phyloP scores from a whole-genome alignment of 805 yeast species.

The Kodamaea restingae region DNA sequence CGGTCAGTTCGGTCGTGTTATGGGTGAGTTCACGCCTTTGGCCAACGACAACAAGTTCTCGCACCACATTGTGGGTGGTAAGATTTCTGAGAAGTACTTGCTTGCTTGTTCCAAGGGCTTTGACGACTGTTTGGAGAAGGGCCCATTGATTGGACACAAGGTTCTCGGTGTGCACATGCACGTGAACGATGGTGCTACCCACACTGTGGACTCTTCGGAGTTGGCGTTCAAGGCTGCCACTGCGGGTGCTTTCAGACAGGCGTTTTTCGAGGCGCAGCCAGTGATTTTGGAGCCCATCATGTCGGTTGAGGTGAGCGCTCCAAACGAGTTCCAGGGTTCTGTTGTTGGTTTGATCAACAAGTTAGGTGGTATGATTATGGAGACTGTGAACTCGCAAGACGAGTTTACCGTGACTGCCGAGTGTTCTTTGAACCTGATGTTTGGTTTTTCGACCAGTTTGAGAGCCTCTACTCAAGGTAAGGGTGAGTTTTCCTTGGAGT shows the following conservation, averaged over 20 bases:
- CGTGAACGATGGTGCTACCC: slow-evolving; percentile 95
- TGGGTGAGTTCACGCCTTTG: slow-evolving; percentile 69
- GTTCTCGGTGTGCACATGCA: slow-evolving; percentile 92
- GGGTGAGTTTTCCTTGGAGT: slow-evolving; percentile 95
- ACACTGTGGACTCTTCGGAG: slow-evolving; percentile 95
- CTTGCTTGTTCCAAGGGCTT: slow-evolving; percentile 94
- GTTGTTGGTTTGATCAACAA: slow-evolving; percentile 91
- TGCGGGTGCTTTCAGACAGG: slow-evolving; percentile 85
- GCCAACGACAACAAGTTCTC: slow-evolving; percentile 72
- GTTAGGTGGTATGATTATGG: slow-evolving; percentile 85
- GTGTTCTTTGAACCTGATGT: slow-evolving; percentile 93
- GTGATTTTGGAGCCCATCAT: slow-evolving; percentile 94
- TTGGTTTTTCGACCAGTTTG: slow-evolving; percentile 91
- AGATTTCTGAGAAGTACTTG: slow-evolving; percentile 90
- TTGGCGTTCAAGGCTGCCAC: slow-evolving; percentile 93
- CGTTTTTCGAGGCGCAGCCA: slow-evolving; percentile 79
- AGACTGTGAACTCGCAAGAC: slow-evolving; percentile 90
- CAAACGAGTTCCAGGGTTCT: slow-evolving; percentile 92
- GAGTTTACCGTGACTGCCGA: slow-evolving; percentile 93
- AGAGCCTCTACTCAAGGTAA: slow-evolving; percentile 98
- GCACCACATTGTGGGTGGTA: slow-evolving; percentile 93
- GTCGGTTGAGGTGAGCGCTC: slow-evolving; percentile 90
- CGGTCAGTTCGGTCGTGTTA: slow-evolving; percentile 97
- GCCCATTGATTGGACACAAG: slow-evolving; percentile 92
- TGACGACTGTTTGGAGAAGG: slow-evolving; percentile 91